phyloP scores from a whole-genome alignment of 2,329 filamentous ascomycete species.

The Thielaviopsis populi region DNA sequence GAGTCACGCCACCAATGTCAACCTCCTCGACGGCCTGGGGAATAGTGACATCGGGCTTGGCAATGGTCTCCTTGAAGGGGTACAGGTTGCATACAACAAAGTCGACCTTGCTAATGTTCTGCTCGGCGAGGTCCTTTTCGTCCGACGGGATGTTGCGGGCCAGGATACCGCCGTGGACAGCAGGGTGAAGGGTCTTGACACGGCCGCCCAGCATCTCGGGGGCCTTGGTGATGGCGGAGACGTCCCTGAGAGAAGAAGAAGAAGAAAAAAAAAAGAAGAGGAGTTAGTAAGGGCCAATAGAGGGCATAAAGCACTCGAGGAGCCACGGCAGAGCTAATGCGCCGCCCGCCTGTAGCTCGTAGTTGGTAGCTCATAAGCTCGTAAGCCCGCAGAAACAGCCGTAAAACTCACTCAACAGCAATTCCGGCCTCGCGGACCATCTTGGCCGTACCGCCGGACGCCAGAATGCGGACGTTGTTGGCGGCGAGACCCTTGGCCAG shows the following conservation, averaged over 20 bases:
- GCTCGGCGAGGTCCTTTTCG: conserved; percentile 88
- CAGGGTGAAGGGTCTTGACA: conserved; percentile 87
- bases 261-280: not conserved
- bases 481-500: conserved; percentile 79
- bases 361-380: too few species aligned
- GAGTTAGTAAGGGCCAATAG: conserved; percentile 2
- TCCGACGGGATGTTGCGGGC: conserved; percentile 88
- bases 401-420: conserved; percentile 63
- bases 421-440: conserved; percentile 96
- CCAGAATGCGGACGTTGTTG: conserved; percentile 81
- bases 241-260: conserved; percentile 46
- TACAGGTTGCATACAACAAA: conserved; percentile 97
- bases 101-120: conserved; percentile 91
- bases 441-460: conserved; percentile 86
- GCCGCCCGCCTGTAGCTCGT: not conserved
- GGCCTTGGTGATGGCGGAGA: conserved; percentile 90
- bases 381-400: not conserved
- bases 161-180: conserved; percentile 80
- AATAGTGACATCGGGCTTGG: conserved; percentile 93
- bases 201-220: conserved; percentile 87
- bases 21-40: conserved; percentile 97
- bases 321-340: not conserved
- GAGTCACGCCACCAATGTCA: conserved; percentile 92
- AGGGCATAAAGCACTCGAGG: not conserved
- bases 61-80: conserved; percentile 96